These are phyloP conservation scores for Salvia sclarea DNA, from an alignment of 305 asterid species.

Conservation along the genomic window DNA sequence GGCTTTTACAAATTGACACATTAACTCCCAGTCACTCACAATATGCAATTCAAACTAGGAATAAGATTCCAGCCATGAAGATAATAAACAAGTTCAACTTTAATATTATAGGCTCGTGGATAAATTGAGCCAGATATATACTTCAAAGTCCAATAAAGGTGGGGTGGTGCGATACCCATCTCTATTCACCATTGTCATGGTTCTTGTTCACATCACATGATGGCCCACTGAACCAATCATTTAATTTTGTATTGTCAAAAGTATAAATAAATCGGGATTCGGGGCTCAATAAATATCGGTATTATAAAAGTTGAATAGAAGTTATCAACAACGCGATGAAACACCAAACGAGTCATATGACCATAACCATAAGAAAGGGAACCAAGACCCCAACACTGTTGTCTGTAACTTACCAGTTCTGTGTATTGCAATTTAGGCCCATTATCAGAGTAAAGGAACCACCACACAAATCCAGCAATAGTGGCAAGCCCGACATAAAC, in stretches of 20 bases:
- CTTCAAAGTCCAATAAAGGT: constrained; percentile 1
- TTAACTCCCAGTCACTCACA: background rate
- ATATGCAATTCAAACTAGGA: background rate
- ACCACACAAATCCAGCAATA: constrained; percentile 97
- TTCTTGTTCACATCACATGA: constrained; percentile 26
- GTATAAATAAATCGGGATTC: background rate
- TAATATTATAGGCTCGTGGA: constrained; percentile 17
- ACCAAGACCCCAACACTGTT: constrained; percentile 7
- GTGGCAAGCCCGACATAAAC: constrained; percentile 98
- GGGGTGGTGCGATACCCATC: background rate
- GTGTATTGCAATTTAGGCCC: constrained; percentile 86
- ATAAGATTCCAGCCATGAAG: background rate
- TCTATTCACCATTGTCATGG: constrained; percentile 15
- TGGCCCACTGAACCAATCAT: constrained; percentile 14
- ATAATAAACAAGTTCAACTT: constrained; percentile 15
- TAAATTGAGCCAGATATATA: constrained; percentile 14
- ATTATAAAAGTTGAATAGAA: constrained; percentile 12
- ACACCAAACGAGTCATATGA: no score
- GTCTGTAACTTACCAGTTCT: constrained; percentile 68
- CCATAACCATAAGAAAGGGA: constrained; percentile 10
- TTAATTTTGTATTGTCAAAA: constrained; percentile 12
- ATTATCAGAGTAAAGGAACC: constrained; percentile 80
- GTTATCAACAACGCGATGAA: constrained; percentile 24
- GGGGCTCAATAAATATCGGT: constrained; percentile 6
- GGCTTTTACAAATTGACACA: background rate